Evolutionary conservation across 108 stramenopile genomes (phyloP).

Genomic region (Pseudonitzschia pungens): DNA sequence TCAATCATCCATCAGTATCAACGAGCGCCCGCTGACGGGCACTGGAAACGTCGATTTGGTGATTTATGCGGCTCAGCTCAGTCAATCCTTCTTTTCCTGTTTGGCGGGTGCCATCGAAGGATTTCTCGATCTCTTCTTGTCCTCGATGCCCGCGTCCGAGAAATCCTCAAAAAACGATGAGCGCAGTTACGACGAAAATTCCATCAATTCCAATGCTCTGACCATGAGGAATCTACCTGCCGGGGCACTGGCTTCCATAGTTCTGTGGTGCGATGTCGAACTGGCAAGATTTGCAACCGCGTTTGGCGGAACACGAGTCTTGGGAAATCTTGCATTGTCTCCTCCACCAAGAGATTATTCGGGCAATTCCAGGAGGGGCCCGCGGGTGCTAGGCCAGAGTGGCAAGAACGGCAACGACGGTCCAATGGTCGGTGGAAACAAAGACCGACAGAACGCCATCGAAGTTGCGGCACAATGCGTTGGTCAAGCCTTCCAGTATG

Average conservation of each 20-base stretch:
- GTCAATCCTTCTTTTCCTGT: constrained; percentile 83
- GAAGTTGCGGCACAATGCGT: constrained; percentile 84
- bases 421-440: constrained; percentile 22
- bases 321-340: constrained; percentile 73
- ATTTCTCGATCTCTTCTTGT: constrained; percentile 77
- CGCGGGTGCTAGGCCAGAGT: constrained; percentile 31
- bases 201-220: constrained; percentile 40
- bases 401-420: not conserved
- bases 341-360: constrained; percentile 49
- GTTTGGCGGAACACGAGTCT: constrained; percentile 76
- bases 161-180: constrained; percentile 32
- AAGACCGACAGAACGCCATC: constrained; percentile 55
- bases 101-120: constrained; percentile 79
- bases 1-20: constrained; percentile 39
- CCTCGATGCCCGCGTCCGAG: constrained; percentile 15
- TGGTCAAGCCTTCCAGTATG: constrained; percentile 80
- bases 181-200: constrained; percentile 34
- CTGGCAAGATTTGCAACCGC: constrained; percentile 76
- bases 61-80: constrained; percentile 84
- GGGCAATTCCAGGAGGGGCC: constrained; percentile 19
- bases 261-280: constrained; percentile 86
- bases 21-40: constrained; percentile 76
- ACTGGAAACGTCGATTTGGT: constrained; percentile 72
- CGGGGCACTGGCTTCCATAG: constrained; percentile 74
- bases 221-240: constrained; percentile 57